A percentile compares a stretch with the other conserved stretches of the same genome.
Conservation (phyloP, 768 basidiomycete genomes). For the Phaeotremella fagi region DNA sequence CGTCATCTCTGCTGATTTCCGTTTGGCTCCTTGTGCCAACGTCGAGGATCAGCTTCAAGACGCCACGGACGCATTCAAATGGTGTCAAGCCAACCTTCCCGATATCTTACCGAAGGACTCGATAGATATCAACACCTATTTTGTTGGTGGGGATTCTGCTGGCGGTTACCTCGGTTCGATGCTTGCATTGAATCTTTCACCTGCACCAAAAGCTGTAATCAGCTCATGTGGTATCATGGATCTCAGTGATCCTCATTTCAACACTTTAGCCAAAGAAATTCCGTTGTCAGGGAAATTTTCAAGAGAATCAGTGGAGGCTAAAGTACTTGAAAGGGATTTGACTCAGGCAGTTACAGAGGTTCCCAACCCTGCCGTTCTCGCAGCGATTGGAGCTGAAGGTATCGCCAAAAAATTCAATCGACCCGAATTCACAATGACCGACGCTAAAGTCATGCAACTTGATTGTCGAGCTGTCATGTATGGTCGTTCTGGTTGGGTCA, state of each 20-base stretch:
- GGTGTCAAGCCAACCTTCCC: conserved; percentile 17
- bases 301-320: background rate
- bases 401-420: conserved; percentile 6
- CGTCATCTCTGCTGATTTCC: conserved; percentile 22
- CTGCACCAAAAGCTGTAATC: conserved; percentile 10
- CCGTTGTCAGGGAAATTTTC: background rate
- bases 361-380: conserved; percentile 2
- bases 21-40: conserved; percentile 18
- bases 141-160: conserved; percentile 26
- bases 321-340: conserved; percentile 5
- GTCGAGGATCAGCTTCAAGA: conserved; percentile 14
- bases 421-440: conserved; percentile 1
- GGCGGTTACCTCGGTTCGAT: conserved; percentile 17
- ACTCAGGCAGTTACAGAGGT: conserved; percentile 12
- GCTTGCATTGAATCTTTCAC: conserved; percentile 1
- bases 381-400: background rate
- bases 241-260: conserved; percentile 8
- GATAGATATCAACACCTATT: conserved; percentile 10
- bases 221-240: conserved; percentile 24
- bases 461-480: conserved; percentile 4
- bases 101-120: conserved; percentile 4
- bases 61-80: conserved; percentile 7
- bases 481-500: background rate
- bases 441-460: conserved; percentile 9
- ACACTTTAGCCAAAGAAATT: background rate